Evolutionary conservation across 2,329 filamentous ascomycete species (phyloP).

Genomic region (Gnomoniopsis smithogilvyi): DNA sequence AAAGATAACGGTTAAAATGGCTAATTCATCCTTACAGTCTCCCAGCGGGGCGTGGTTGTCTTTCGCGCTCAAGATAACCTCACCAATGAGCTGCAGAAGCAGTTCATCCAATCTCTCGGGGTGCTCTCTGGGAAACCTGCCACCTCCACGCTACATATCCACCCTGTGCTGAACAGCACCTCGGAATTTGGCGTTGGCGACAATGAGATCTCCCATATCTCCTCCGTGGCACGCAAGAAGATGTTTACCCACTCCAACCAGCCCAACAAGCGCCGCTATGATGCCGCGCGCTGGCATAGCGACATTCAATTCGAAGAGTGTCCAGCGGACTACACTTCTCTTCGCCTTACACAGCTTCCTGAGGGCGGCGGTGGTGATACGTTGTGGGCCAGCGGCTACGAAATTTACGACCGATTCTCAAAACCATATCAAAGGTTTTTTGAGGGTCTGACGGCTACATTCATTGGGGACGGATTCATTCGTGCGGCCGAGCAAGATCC

Average conservation of each 20-base stretch:
- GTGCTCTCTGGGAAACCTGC: conserved; percentile 45
- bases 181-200: conserved; percentile 36
- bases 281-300: conserved; percentile 40
- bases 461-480: conserved; percentile 35
- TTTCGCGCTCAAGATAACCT: conserved; percentile 44
- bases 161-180: conserved; percentile 40
- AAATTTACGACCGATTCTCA: conserved; percentile 55
- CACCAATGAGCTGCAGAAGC: conserved; percentile 42
- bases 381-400: conserved; percentile 61
- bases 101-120: conserved; percentile 44
- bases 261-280: conserved; percentile 26
- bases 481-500: conserved; percentile 28
- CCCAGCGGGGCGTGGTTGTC: conserved; percentile 49
- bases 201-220: conserved; percentile 43
- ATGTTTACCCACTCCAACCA: conserved; percentile 21
- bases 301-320: conserved; percentile 60
- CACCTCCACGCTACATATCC: conserved; percentile 43
- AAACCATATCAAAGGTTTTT: conserved; percentile 48
- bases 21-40: conserved; percentile 30
- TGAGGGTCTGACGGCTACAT: conserved; percentile 48
- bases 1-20: neutral
- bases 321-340: conserved; percentile 57
- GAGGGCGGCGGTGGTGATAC: conserved; percentile 54
- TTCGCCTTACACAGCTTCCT: conserved; percentile 56
- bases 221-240: conserved; percentile 35